Evolutionary conservation across 1,139 yeast genomes (phyloP).

Genomic region (Hyphopichia burtonii): DNA sequence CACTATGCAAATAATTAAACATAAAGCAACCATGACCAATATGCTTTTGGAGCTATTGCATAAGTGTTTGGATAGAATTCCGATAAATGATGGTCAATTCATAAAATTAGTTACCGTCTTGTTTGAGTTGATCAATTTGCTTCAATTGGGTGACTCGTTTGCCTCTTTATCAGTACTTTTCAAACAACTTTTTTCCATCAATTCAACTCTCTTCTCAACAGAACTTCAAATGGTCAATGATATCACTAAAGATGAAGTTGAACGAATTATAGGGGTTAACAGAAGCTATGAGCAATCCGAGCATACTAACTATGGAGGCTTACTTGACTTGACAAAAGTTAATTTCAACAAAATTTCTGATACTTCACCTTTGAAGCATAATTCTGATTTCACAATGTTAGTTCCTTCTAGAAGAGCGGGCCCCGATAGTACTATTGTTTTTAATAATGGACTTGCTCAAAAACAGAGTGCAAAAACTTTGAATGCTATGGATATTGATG

Average conservation of each 20-base stretch:
- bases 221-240: conserved; percentile 25
- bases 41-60: conserved; percentile 29
- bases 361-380: conserved; percentile 31
- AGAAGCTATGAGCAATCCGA: conserved; percentile 11
- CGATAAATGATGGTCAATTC: conserved; percentile 34
- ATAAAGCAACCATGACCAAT: conserved; percentile 27
- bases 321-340: conserved; percentile 30
- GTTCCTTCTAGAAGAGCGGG: conserved; percentile 18
- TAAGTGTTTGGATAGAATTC: conserved; percentile 27
- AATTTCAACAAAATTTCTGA: conserved; percentile 15
- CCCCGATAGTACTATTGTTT: conserved; percentile 7
- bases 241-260: conserved; percentile 33
- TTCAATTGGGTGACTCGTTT: conserved; percentile 32
- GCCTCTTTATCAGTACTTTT: conserved; percentile 24
- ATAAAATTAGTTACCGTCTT: conserved; percentile 25
- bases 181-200: conserved; percentile 29
- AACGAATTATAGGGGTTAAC: conserved; percentile 32
- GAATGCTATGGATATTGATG: conserved; percentile 5
- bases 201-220: conserved; percentile 25
- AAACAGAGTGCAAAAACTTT: not conserved
- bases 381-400: conserved; percentile 40
- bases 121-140: conserved; percentile 33
- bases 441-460: not conserved
- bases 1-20: conserved; percentile 36
- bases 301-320: conserved; percentile 15